Evolutionary conservation across 2,329 filamentous ascomycete species (phyloP).

Genomic region (Venturia nashicola): DNA sequence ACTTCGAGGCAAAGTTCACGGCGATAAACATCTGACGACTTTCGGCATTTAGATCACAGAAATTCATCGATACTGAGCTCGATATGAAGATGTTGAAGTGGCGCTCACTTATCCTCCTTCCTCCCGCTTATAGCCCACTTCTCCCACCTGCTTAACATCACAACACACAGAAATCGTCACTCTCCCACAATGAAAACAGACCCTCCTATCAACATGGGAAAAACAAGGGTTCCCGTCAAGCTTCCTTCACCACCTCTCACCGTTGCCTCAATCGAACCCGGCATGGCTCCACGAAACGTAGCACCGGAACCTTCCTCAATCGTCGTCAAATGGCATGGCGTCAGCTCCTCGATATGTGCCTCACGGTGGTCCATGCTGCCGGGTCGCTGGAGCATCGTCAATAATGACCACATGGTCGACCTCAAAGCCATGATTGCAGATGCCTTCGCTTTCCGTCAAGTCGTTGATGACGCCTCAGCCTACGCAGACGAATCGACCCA

Average conservation of each 20-base stretch:
- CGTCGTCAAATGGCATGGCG: background rate
- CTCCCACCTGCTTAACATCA: background rate
- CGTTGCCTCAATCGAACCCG: background rate
- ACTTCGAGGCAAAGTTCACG: too few species aligned
- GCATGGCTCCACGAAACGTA: background rate
- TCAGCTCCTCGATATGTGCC: background rate
- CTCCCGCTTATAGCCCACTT: background rate
- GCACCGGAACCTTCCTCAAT: background rate
- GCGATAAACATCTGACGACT: too few species aligned
- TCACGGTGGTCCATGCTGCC: background rate
- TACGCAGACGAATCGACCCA: background rate
- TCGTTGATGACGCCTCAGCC: background rate
- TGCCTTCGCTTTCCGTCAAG: background rate
- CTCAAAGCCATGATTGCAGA: background rate
- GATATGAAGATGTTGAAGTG: too few species aligned
- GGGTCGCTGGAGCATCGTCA: background rate
- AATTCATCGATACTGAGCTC: too few species aligned
- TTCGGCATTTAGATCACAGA: too few species aligned
- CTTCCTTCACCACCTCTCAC: background rate
- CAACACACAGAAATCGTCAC: background rate
- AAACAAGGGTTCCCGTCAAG: background rate
- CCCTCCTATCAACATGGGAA: background rate
- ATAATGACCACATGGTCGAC: background rate
- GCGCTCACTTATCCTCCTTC: background rate
- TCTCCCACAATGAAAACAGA: background rate